Evolutionary conservation across 2,329 filamentous ascomycete genomes (phyloP), one percentile per base, ranked within the genome.

Genomic region (Chaetomiaceae sp.): DNA sequence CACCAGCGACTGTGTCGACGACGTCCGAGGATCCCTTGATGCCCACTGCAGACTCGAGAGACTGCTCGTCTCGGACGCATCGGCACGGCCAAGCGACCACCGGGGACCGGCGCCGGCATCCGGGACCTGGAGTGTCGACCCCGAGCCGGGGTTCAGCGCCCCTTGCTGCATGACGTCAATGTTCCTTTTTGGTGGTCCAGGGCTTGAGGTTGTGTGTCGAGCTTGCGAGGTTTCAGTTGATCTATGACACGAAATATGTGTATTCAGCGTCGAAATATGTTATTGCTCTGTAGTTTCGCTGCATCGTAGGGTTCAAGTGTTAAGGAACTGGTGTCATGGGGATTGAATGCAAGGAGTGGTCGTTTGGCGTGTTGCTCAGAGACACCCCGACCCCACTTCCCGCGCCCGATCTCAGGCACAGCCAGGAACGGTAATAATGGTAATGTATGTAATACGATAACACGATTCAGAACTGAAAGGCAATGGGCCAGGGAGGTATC

Each of bases 1-100:
- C 39, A 65, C 61, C 31, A 76, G 65, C 3, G 74, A 77, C 61
- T 75, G 73, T 1, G 74, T 71, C 23, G 78, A 81, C 4, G 77
- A 79, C 33, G 72, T 68, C 36, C 78, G 72, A 25, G 77, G 76
- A 47, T 80, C 78, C 15, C 31, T 33, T 1, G 52, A 55, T 14
- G 57, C 49, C 61, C 60, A 61, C 12, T 49, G 55, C 20, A 50
- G 37, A 20, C 53, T 48, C 12, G 22, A 19, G 1, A 19, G 27
- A 15, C 8, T 27, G 29, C 33, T 22, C 0, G 17, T 25, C 7
- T 39, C 33, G 33, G 33, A 7, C 33, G 12, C 37, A 14, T 2
- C n/a, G 7, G 22, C 20, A 3, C 12, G 29, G 31, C 29, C 12
- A 5, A 47, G 19, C 31, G 42, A 25, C 15, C 22, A 39, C 20